Evolutionary conservation across 257 asterid species (phyloP), one percentile per base, ranked within the genome.

Genomic region (Rehmannia glutinosa): DNA sequence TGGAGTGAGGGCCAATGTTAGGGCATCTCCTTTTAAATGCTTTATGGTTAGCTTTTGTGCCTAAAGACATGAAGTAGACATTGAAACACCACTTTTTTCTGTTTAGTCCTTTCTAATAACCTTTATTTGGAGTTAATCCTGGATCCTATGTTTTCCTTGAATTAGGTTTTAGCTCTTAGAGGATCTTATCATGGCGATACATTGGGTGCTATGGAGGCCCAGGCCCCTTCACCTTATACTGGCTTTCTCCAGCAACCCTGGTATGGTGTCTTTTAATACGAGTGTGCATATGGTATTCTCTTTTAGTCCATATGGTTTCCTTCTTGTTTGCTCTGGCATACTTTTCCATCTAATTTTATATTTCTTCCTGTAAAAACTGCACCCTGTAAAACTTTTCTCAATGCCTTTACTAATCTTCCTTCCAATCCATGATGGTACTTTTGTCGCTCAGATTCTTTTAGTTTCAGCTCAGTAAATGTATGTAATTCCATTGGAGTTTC

Each of bases 111-210:
- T 56, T 75, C 50, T 42, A 50, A 33, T 64, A 25, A 38, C 36
- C 13, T 41, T 38, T 24, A 61, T 30, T 46, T 70, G 70, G 64
- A 65, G 53, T 45, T 66, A 66, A 74, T 33, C 15, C 59, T 46
- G 56, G 58, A 25, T 38, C 36, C 60, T 60, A 32, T 62, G 5
- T 42, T 72, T 66, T 68, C 58, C 32, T 28, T 73, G 45, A 64
- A 62, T 70, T 69, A 93, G 99, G 99, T 94, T 69, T 84, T 94
- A 78, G 97, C 96, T 63, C 95, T 94, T 56, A 88, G 73, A 66
- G 99, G 99, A 76, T 88, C 97, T 62, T 91, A 94, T 86, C 99
- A 94, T 73, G 99, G 99, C 30, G 99, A 94, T 84, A 94, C 99
- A 60, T 82, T 94, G 78, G 99, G 99, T 67, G 99, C 99, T 64